Base-by-base conservation (phyloP, 306 rosid genomes). In the Vigna angularis region DNA sequence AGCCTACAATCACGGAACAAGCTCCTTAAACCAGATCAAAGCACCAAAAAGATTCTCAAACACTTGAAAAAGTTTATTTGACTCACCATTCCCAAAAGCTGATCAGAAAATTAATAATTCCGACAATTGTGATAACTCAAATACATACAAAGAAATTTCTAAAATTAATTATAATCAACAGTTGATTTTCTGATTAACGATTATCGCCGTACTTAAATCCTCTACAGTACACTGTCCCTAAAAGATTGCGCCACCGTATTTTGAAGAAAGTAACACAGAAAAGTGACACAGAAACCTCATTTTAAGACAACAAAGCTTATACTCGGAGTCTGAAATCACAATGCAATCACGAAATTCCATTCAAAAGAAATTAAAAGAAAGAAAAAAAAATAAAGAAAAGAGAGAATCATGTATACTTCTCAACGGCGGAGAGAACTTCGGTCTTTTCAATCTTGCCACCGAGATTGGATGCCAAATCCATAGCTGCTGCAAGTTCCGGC, bases 381-480 rank as follows among this genome's bases (percentile, higher is more conserved):
- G 13, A 10, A 7, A 10, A 7, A 20, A 20, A 1, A 0, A 28
- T 1, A 51, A 4, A 8, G 1, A 67, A 18, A 3, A 48, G 38
- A 17, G 61, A 70, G 14, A 45, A 32, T 48, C 15, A 59, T 24
- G 24, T 65, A 89, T 68, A 94, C 98, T 87, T 85, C 1, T 90
- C 92, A 74, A 94, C 97, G 22, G 96, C 93, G 11, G 94, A 89
- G 61, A 89, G 86, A 49, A 94, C 95, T 14, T 92, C 83, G 18
- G 9, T 49, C 74, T 88, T 94, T 38, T 89, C 91, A n/a, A 94
- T 80, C 87, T 92, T 89, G 50, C 98, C 98, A 47, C 98, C 98
- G 38, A 92, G 79, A 40, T 93, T 97, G 5, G 93, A 88, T 64
- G 95, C 95, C 79, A 94, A 97, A 90, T 94, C 98, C 85, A 92